Percentiles rank a stretch among this genome's conserved stretches.
phyloP scores from a whole-genome alignment of 192 early-diverging fungal genomes.

The Coemansia sp. region DNA sequence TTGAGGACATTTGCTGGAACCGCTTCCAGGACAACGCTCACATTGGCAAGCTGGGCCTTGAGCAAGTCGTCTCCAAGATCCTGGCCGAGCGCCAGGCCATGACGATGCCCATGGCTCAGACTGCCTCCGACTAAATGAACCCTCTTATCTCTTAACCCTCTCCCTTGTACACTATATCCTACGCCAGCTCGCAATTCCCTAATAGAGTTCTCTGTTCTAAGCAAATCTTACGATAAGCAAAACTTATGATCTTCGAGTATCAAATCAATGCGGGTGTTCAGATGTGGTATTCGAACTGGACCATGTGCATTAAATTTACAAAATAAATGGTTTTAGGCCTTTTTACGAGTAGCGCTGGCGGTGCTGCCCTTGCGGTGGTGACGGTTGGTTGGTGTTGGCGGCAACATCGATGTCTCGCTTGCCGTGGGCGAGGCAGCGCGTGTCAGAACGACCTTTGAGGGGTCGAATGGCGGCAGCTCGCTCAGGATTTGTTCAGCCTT shows the following conservation, averaged over 20 bases:
- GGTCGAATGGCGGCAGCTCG: constrained; percentile 37
- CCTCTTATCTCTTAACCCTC: background rate
- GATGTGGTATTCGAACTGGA: background rate
- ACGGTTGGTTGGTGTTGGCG: constrained; percentile 6
- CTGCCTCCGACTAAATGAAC: constrained; percentile 2
- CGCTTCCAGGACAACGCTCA: constrained; percentile 90
- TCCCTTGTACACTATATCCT: background rate
- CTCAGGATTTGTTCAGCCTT: constrained; percentile 30
- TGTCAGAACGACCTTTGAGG: constrained; percentile 14
- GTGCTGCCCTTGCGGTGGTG: constrained; percentile 53
- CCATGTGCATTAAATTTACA: background rate
- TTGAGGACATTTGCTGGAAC: constrained; percentile 84
- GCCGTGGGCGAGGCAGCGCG: constrained; percentile 16
- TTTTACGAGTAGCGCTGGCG: constrained; percentile 40
- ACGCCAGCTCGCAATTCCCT: background rate
- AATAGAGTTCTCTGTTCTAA: background rate
- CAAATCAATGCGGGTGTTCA: background rate
- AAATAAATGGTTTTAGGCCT: constrained; percentile 3
- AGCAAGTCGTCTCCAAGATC: constrained; percentile 65
- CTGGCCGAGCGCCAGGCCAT: constrained; percentile 50
- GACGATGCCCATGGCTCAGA: constrained; percentile 20
- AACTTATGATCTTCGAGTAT: background rate
- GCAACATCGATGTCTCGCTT: background rate
- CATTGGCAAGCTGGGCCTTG: constrained; percentile 80
- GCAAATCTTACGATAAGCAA: constrained; percentile 6